Conservation (phyloP, 805 yeast species). For the Ogataea paraovalis region DNA sequence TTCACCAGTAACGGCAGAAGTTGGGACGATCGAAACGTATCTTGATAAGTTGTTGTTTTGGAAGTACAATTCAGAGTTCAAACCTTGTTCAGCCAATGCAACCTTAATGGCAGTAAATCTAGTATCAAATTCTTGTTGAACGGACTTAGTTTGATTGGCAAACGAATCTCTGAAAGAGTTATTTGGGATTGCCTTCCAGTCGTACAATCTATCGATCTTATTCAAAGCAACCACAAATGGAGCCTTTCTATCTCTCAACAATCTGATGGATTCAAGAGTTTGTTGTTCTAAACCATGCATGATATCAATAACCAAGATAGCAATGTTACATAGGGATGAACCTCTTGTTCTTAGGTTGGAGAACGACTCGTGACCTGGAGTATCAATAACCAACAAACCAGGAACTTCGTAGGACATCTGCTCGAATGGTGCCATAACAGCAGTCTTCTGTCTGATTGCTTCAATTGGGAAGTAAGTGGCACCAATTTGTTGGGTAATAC, state of each 20-base stretch:
- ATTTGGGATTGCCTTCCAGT: constrained; percentile 88
- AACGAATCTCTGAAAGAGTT: constrained; percentile 95
- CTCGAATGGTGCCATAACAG: constrained; percentile 83
- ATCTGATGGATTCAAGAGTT: constrained; percentile 88
- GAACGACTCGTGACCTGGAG: constrained; percentile 99
- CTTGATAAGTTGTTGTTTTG: constrained; percentile 91
- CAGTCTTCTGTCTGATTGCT: constrained; percentile 86
- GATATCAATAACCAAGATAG: constrained; percentile 95
- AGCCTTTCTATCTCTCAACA: constrained; percentile 94
- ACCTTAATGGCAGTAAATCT: constrained; percentile 81
- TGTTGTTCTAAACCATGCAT: constrained; percentile 99
- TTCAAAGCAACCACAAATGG: constrained; percentile 96
- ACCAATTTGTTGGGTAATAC: constrained; percentile 99
- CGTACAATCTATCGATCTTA: constrained; percentile 95
- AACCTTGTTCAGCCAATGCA: constrained; percentile 95
- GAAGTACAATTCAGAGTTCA: constrained; percentile 94
- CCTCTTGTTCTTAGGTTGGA: constrained; percentile 97
- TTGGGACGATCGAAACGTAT: constrained; percentile 94
- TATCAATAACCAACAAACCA: constrained; percentile 93
- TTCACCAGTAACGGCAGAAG: constrained; percentile 98
- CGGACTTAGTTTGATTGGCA: constrained; percentile 75
- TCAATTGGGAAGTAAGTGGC: constrained; percentile 99
- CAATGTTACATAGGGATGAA: constrained; percentile 98
- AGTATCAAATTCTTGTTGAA: constrained; percentile 87
- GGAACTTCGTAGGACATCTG: constrained; percentile 90